These are phyloP conservation scores for Kitagawia praeruptora DNA, from an alignment of 129 eudicot species.

Conservation along the genomic window DNA sequence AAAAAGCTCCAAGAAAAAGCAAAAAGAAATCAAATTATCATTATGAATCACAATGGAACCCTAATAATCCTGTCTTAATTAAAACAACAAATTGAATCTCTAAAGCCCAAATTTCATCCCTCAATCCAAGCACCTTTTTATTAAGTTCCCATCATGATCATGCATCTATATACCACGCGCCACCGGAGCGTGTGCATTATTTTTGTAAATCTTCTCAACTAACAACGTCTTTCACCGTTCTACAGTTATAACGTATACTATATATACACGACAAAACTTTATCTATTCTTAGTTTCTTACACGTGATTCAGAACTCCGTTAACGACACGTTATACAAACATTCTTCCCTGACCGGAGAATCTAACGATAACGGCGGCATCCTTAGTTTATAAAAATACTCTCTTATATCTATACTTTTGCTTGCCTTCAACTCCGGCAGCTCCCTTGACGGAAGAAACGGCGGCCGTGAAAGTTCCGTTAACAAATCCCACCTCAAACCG, in stretches of 20 bases:
- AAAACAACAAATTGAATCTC: constrained; percentile 3
- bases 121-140: constrained; percentile 17
- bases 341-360: constrained; percentile 57
- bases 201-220: constrained; percentile 13
- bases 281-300: not conserved
- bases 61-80: constrained; percentile 8
- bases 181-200: constrained; percentile 15
- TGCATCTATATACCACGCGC: constrained; percentile 33
- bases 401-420: constrained; percentile 20
- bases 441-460: constrained; percentile 62
- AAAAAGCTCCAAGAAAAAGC: not conserved
- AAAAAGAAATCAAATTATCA: not conserved
- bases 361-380: constrained; percentile 44
- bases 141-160: constrained; percentile 9
- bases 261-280: constrained; percentile 15
- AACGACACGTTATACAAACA: constrained; percentile 41
- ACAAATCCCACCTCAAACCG: constrained; percentile 69
- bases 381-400: constrained; percentile 52
- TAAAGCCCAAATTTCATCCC: constrained; percentile 24
- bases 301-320: constrained; percentile 62
- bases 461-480: constrained; percentile 70
- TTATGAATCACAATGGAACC: not conserved
- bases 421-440: constrained; percentile 19
- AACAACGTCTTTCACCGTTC: constrained; percentile 26
- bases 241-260: constrained; percentile 28